Evolutionary conservation across 139 green algal genomes (phyloP), one percentile per base, ranked within the genome.

Genomic region (Volvox reticuliferus): DNA sequence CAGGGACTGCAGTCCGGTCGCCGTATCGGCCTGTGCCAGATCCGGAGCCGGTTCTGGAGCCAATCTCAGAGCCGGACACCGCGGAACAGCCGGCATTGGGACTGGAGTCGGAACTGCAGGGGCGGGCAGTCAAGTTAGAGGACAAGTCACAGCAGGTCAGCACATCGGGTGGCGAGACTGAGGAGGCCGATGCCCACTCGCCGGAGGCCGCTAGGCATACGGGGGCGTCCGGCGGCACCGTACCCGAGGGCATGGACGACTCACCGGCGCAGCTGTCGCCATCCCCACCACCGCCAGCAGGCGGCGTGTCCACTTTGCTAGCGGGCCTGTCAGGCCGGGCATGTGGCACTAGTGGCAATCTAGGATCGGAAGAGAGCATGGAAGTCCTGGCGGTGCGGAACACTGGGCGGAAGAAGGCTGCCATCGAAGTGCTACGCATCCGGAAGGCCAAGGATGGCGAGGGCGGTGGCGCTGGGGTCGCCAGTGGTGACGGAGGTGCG

Each of bases 321-420:
- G 82, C 65, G 3, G 63, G 17, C 1, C 16, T 81, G 5, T 50
- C 75, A 26, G 75, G 14, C 13, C 32, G 21, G 20, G 22, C 14
- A 14, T 6, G 6, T 0, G 68, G 37, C 36, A 78, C 36, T n/a
- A 35, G 26, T 24, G 67, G 84, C 24, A 62, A 82, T n/a, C 32
- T 82, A 44, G 69, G 21, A 2, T 61, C 26, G 37, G 86, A 90
- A 75, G 73, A 76, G 12, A 90, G 86, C 50, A 63, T 90, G 0
- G 86, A 90, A 75, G 62, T 90, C 71, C 26, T 90, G 17, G 73
- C 86, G 50, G 86, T 90, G 12, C 71, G 32, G 12, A 90, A 75
- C 86, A 90, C 35, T 3, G 86, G 86, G 3, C 37, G 69, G 30
- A 90, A 90, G 73, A 84, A 63, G 26, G 50, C 28, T 9, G 68